phyloP scores from a whole-genome alignment of 345 rosid genomes.

The Salix udensis region DNA sequence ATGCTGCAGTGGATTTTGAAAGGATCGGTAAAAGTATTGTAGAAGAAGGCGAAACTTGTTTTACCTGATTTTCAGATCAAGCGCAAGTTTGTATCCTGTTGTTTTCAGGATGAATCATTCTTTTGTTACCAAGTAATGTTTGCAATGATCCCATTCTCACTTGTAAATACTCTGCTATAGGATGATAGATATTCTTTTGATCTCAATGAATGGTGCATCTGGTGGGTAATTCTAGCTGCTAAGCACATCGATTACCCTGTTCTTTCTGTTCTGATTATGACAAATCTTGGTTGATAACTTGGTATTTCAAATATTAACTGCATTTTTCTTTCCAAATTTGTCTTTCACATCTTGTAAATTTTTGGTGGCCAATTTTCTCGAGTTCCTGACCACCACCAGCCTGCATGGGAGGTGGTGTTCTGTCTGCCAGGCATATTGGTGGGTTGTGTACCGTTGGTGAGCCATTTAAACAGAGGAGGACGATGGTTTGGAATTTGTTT shows the following conservation, averaged over 20 bases:
- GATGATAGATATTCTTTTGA: not conserved
- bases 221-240: not conserved
- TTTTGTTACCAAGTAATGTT: not conserved
- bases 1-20: conserved; percentile 18
- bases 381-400: too few species aligned
- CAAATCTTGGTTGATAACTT: not conserved
- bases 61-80: not conserved
- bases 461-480: too few species aligned
- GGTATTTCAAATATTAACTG: not conserved
- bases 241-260: not conserved
- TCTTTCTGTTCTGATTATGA: not conserved
- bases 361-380: too few species aligned
- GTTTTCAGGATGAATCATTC: not conserved
- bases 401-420: too few species aligned
- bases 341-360: not conserved
- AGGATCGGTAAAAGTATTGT: not conserved
- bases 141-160: conserved; percentile 1
- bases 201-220: not conserved
- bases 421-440: too few species aligned
- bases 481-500: too few species aligned
- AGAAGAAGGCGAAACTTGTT: not conserved
- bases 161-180: not conserved
- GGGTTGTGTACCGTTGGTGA: too few species aligned
- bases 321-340: not conserved
- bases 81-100: not conserved